These are phyloP conservation scores for Cystobasidium tubakii DNA, from an alignment of 768 basidiomycete species.

Conservation along the genomic window DNA sequence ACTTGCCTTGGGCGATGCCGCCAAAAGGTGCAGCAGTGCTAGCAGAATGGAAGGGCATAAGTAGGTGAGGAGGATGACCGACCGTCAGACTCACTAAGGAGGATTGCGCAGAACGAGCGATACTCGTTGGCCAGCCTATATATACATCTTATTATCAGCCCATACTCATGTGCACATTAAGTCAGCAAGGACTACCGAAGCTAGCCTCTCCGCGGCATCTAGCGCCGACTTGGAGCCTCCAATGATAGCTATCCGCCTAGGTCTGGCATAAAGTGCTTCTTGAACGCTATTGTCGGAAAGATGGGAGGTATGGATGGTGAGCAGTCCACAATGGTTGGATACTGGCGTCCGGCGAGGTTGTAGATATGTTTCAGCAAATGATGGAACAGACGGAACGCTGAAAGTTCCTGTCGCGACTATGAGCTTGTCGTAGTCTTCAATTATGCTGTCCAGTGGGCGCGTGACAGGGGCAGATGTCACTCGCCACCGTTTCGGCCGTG, in stretches of 20 bases:
- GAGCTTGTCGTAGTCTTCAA: slow-evolving; percentile 37
- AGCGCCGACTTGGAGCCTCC: slow-evolving; percentile 38
- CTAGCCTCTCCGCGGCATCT: slow-evolving; percentile 38
- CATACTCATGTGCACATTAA: too few relatives aligned
- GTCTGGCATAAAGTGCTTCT: slow-evolving; percentile 11
- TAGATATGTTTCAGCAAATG: slow-evolving; percentile 14
- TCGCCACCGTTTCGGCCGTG: not conserved
- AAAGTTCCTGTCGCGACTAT: slow-evolving; percentile 38
- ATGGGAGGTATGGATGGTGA: slow-evolving; percentile 37
- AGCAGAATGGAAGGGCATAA: not conserved
- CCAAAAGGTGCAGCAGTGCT: not conserved
- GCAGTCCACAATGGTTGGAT: not conserved
- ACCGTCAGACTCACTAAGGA: slow-evolving; percentile 30
- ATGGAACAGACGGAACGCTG: slow-evolving; percentile 35
- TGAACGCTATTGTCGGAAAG: slow-evolving; percentile 25
- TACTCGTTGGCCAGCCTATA: slow-evolving; percentile 22
- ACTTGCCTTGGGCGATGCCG: not conserved
- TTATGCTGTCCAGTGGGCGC: not conserved
- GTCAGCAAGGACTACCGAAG: not conserved
- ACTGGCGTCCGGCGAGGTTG: slow-evolving; percentile 12
- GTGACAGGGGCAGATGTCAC: not conserved
- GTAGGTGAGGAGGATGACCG: not conserved
- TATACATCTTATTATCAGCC: not conserved
- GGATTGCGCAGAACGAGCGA: slow-evolving; percentile 30
- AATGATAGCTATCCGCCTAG: slow-evolving; percentile 34